phyloP scores from a whole-genome alignment of 2,329 filamentous ascomycete species.

The Sclerotinia sclerotiorum region DNA sequence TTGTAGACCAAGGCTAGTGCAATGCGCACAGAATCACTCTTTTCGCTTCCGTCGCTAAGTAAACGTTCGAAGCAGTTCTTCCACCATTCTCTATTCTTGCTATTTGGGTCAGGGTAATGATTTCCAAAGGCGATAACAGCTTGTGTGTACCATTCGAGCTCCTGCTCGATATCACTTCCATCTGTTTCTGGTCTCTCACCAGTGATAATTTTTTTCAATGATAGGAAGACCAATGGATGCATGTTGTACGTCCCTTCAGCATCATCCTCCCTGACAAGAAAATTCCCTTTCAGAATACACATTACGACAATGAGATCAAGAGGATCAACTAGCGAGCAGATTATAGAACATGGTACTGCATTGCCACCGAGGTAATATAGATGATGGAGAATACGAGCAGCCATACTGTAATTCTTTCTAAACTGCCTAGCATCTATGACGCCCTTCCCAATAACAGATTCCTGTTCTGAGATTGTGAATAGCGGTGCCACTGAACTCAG shows the following conservation, averaged over 20 bases:
- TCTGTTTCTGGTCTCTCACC: slow-evolving; percentile 23
- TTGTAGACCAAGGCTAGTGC: slow-evolving; percentile 32
- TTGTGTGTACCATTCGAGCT: slow-evolving; percentile 33
- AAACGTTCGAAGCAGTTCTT: slow-evolving; percentile 33
- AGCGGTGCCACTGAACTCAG: slow-evolving; percentile 30
- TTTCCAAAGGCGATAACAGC: slow-evolving; percentile 31
- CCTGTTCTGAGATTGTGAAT: slow-evolving; percentile 26
- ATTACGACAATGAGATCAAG: slow-evolving; percentile 34
- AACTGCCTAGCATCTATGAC: slow-evolving; percentile 31
- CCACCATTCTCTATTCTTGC: slow-evolving; percentile 34
- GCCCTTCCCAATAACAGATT: slow-evolving; percentile 32
- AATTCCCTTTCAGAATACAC: slow-evolving; percentile 31
- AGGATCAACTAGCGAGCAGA: slow-evolving; percentile 29
- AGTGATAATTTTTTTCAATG: slow-evolving; percentile 29
- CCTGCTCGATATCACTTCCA: slow-evolving; percentile 27
- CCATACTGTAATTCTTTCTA: slow-evolving; percentile 25
- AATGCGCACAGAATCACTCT: slow-evolving; percentile 27
- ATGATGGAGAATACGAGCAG: slow-evolving; percentile 30
- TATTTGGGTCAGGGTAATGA: slow-evolving; percentile 31
- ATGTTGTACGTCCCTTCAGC: slow-evolving; percentile 32
- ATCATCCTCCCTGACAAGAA: slow-evolving; percentile 25
- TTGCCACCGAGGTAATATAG: slow-evolving; percentile 33
- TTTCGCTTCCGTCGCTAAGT: slow-evolving; percentile 28
- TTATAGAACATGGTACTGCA: slow-evolving; percentile 30
- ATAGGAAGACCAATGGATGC: slow-evolving; percentile 33